These are phyloP conservation scores for Botrytis paeoniae DNA, from an alignment of 2,329 filamentous ascomycete species.

Conservation along the genomic window DNA sequence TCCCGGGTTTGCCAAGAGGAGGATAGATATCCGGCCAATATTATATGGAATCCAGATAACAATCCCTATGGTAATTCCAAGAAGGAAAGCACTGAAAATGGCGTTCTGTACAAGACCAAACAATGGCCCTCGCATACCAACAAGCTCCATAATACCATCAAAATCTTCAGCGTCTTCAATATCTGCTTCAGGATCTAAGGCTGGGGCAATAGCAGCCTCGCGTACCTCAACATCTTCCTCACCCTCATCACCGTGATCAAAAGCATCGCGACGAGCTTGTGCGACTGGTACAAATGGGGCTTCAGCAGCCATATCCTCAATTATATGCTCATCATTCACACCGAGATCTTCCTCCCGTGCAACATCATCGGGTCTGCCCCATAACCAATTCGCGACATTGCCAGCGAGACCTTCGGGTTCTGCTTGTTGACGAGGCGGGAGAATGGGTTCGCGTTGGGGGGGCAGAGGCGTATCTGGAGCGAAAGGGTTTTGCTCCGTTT, in stretches of 20 bases:
- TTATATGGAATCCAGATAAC: slow-evolving; percentile 92
- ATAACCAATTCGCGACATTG: slow-evolving; percentile 58
- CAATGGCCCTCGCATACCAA: slow-evolving; percentile 93
- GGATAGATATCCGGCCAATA: slow-evolving; percentile 78
- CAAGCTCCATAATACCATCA: slow-evolving; percentile 91
- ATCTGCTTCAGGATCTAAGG: slow-evolving; percentile 71
- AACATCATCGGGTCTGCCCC: slow-evolving; percentile 51
- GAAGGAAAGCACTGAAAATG: slow-evolving; percentile 87
- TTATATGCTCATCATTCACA: slow-evolving; percentile 57
- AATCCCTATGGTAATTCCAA: slow-evolving; percentile 79
- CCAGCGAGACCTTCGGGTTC: slow-evolving; percentile 42
- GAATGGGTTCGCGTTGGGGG: slow-evolving; percentile 22
- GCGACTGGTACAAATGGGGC: slow-evolving; percentile 55
- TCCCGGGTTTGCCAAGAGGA: slow-evolving; percentile 75
- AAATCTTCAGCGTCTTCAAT: slow-evolving; percentile 89
- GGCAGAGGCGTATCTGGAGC: slow-evolving; percentile 25
- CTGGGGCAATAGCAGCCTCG: slow-evolving; percentile 63
- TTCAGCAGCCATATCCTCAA: slow-evolving; percentile 58
- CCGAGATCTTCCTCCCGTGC: slow-evolving; percentile 43
- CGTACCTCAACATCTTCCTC: slow-evolving; percentile 55
- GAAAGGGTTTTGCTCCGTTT: slow-evolving; percentile 23
- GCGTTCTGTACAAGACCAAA: slow-evolving; percentile 90
- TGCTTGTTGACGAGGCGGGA: slow-evolving; percentile 17
- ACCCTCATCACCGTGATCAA: slow-evolving; percentile 32
- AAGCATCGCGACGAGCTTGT: slow-evolving; percentile 26